Conservation (phyloP, 345 rosid genomes). For the Trapa bicornis region DNA sequence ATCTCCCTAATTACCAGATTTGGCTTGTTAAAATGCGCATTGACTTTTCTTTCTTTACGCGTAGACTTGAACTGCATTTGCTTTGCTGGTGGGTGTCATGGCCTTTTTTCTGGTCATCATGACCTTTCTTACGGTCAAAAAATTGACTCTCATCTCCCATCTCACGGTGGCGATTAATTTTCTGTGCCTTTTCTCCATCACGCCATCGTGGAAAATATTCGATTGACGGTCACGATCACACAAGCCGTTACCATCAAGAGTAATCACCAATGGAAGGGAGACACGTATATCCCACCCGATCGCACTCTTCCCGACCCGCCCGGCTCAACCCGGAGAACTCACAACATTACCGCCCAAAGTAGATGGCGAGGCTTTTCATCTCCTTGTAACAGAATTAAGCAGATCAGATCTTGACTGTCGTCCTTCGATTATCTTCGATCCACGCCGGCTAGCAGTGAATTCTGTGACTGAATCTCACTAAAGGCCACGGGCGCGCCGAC, state of each 20-base stretch:
- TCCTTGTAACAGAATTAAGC: not conserved
- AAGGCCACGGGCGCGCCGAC: not conserved
- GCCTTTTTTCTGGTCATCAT: not conserved
- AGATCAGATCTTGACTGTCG: not conserved
- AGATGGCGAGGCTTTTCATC: not conserved
- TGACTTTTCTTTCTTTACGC: not conserved
- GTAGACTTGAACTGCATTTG: not conserved
- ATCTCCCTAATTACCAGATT: no score
- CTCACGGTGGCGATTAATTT: not conserved
- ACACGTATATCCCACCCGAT: not conserved
- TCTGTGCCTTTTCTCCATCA: not conserved
- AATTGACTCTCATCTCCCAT: not conserved
- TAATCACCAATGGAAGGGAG: not conserved
- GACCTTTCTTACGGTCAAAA: not conserved
- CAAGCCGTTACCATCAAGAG: not conserved
- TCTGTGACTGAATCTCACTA: not conserved
- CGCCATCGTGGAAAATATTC: not conserved
- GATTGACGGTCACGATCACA: not conserved
- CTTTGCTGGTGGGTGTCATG: not conserved
- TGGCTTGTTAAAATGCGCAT: no score
- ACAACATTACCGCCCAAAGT: not conserved
- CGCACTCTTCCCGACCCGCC: not conserved
- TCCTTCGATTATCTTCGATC: not conserved
- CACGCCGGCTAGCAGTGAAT: slow-evolving; percentile 2
- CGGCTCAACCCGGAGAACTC: not conserved